Percentiles rank a stretch among this genome's conserved stretches.
Conservation (phyloP, 208 protist species). For the Novymonas esmeraldas region DNA sequence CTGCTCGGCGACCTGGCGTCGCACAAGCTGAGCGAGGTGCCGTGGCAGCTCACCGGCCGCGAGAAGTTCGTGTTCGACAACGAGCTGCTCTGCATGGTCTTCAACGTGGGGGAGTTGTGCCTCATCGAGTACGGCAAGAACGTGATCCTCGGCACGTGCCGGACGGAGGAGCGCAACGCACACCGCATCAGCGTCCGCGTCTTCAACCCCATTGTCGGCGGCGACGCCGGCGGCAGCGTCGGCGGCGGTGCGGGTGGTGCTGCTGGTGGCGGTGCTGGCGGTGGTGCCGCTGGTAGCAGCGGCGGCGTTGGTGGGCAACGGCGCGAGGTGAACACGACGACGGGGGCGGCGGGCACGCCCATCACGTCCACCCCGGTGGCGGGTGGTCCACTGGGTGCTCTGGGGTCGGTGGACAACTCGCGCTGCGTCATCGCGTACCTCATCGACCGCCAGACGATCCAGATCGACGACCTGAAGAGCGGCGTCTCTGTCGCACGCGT, state of each 20-base stretch:
- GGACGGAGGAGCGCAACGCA: conserved; percentile 96
- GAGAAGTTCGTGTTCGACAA: conserved; percentile 98
- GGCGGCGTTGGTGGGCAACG: conserved; percentile 15
- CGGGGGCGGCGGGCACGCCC: background rate
- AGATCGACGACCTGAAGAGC: conserved; percentile 93
- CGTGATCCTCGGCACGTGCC: conserved; percentile 94
- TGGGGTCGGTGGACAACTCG: conserved; percentile 32
- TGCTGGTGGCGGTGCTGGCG: conserved; percentile 6
- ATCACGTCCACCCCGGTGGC: conserved; percentile 1
- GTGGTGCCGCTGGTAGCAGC: background rate
- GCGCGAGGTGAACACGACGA: conserved; percentile 36
- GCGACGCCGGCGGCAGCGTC: background rate
- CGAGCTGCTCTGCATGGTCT: conserved; percentile 96
- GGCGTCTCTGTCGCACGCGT: conserved; percentile 90
- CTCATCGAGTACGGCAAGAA: conserved; percentile 97
- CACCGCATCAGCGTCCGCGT: conserved; percentile 95
- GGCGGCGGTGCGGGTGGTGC: background rate
- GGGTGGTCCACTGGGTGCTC: background rate
- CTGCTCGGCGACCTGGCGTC: conserved; percentile 96
- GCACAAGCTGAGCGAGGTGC: conserved; percentile 94
- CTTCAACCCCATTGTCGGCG: conserved; percentile 44
- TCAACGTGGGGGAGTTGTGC: conserved; percentile 95
- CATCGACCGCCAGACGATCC: conserved; percentile 95
- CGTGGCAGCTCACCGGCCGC: conserved; percentile 89
- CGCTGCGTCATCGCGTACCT: conserved; percentile 96